A percentile compares a stretch with the other conserved stretches of the same genome.
phyloP scores from a whole-genome alignment of 495 filamentous ascomycete genomes.

The Lepidopterella palustris region DNA sequence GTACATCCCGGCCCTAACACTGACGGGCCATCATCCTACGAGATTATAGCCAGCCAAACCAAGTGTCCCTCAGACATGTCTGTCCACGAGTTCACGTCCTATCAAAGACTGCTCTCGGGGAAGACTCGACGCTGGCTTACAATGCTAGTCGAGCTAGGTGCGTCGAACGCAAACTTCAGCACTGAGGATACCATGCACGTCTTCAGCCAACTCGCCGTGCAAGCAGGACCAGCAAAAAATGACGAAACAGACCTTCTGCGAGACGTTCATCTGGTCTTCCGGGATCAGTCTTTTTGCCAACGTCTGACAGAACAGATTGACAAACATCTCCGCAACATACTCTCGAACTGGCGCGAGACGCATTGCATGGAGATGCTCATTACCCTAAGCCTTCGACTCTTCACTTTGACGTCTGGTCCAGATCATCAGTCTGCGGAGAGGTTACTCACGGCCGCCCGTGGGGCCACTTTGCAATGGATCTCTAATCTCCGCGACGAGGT shows the following conservation, averaged over 20 bases:
- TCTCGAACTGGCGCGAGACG: conserved; percentile 47
- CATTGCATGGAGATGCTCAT: conserved; percentile 45
- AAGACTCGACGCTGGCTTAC: conserved; percentile 43
- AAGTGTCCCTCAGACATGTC: conserved; percentile 42
- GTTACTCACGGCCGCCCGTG: conserved; percentile 28
- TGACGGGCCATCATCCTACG: conserved; percentile 47
- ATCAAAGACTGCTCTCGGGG: conserved; percentile 44
- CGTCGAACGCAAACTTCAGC: conserved; percentile 49
- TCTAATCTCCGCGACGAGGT: conserved; percentile 41
- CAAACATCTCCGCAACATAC: conserved; percentile 37
- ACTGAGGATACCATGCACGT: conserved; percentile 40
- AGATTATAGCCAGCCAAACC: conserved; percentile 48
- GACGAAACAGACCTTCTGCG: conserved; percentile 36
- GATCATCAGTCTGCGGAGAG: conserved; percentile 17
- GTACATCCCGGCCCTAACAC: conserved; percentile 12
- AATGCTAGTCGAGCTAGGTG: conserved; percentile 46
- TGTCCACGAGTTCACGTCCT: conserved; percentile 45
- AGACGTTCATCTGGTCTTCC: conserved; percentile 41
- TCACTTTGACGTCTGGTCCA: conserved; percentile 13
- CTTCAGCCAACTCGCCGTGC: conserved; percentile 40
- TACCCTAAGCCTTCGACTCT: conserved; percentile 37
- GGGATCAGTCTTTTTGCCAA: conserved; percentile 40
- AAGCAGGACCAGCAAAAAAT: conserved; percentile 41
- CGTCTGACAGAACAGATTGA: conserved; percentile 40
- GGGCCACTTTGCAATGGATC: conserved; percentile 42